These are phyloP conservation scores for Cystofilobasidium bisporidii DNA, from an alignment of 768 basidiomycete species.

Conservation along the genomic window DNA sequence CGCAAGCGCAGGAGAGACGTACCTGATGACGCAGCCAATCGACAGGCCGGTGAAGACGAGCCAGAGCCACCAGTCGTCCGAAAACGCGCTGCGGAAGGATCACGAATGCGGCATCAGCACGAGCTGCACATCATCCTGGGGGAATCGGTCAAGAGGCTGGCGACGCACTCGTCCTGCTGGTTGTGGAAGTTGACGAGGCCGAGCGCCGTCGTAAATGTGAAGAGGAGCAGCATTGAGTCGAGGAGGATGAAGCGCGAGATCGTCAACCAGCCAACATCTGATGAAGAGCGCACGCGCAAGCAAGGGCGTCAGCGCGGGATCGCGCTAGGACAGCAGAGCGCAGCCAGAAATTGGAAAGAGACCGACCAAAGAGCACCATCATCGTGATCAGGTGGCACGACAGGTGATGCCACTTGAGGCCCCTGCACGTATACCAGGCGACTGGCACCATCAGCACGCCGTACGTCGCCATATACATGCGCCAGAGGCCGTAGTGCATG, in stretches of 20 bases:
- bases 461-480: conserved; percentile 85
- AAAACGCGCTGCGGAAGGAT: conserved; percentile 59
- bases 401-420: conserved; percentile 81
- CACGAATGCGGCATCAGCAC: not conserved
- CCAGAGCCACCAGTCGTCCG: conserved; percentile 97
- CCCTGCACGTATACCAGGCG: conserved; percentile 92
- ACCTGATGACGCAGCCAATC: conserved; percentile 93
- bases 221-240: conserved; percentile 98
- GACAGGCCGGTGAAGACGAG: conserved; percentile 82
- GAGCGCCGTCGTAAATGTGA: conserved; percentile 94
- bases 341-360: not conserved
- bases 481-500: conserved; percentile 90
- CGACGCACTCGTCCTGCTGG: conserved; percentile 77
- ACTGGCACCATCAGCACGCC: conserved; percentile 93
- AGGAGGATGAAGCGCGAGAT: conserved; percentile 96
- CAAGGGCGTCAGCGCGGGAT: no score
- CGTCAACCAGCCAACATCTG: conserved; percentile 91
- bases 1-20: conserved; percentile 22
- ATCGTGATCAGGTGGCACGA: conserved; percentile 84
- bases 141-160: no score
- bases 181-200: conserved; percentile 94
- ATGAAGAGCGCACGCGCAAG: not conserved
- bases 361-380: conserved; percentile 82
- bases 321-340: no score
- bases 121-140: no score